A percentile compares a stretch with the other conserved stretches of the same genome.
phyloP scores from a whole-genome alignment of 108 stramenopile genomes.

The Heterococcus sp. region DNA sequence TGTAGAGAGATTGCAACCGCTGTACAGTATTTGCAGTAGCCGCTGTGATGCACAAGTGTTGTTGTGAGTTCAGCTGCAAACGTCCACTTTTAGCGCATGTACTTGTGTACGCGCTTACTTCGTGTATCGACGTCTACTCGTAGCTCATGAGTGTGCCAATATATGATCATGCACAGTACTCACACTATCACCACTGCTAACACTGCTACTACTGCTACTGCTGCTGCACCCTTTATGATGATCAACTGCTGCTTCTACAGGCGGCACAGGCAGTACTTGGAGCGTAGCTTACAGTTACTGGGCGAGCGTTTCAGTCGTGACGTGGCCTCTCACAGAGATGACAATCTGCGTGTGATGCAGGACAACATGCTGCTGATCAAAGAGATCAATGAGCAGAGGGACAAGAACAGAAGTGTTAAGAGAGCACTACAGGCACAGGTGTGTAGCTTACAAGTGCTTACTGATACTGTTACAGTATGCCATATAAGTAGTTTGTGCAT shows the following conservation, averaged over 20 bases:
- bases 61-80: too few species aligned
- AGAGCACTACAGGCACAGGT: constrained; percentile 50
- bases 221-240: background rate
- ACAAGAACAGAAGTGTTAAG: constrained; percentile 46
- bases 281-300: constrained; percentile 41
- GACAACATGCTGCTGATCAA: constrained; percentile 63
- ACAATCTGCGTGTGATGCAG: constrained; percentile 52
- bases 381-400: constrained; percentile 61
- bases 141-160: too few species aligned
- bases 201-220: background rate
- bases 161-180: too few species aligned
- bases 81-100: too few species aligned
- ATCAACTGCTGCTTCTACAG: constrained; percentile 4
- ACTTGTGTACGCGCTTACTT: too few species aligned
- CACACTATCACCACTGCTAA: too few species aligned
- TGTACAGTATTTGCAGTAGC: background rate
- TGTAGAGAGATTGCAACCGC: background rate
- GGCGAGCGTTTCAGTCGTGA: constrained; percentile 39
- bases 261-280: constrained; percentile 54
- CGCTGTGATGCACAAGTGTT: too few species aligned
- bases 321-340: constrained; percentile 33
- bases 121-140: too few species aligned
- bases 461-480: background rate
- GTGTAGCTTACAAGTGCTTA: background rate
- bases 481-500: background rate